These are phyloP conservation scores for Prinsepia uniflora DNA, from an alignment of 306 rosid species.

Conservation along the genomic window DNA sequence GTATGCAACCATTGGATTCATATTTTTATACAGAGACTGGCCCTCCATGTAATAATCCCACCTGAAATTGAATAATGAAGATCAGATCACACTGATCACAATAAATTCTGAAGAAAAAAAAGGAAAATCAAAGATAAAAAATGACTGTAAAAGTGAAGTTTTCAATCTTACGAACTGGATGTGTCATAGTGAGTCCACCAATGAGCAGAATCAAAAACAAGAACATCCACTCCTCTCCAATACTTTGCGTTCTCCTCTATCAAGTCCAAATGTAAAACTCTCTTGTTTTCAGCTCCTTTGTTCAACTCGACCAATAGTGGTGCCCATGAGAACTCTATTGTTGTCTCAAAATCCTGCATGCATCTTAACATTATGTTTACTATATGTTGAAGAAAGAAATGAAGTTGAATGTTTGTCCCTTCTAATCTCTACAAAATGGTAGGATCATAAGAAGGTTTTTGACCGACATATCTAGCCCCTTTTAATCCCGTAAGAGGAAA, in stretches of 20 bases:
- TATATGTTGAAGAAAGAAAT: neutral
- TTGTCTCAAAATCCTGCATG: conserved; percentile 72
- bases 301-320: conserved; percentile 82
- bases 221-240: conserved; percentile 89
- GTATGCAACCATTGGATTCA: conserved; percentile 96
- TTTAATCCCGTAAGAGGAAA: no score
- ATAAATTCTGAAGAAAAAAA: neutral
- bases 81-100: neutral
- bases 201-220: conserved; percentile 94
- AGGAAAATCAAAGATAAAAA: conserved; percentile 2
- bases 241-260: conserved; percentile 91
- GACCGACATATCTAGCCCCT: no score
- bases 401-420: no score
- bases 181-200: conserved; percentile 98
- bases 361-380: neutral
- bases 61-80: conserved; percentile 35
- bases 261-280: conserved; percentile 73
- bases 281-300: conserved; percentile 56
- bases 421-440: no score
- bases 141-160: conserved; percentile 4
- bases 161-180: conserved; percentile 63
- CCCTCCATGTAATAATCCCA: conserved; percentile 98
- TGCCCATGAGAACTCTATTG: conserved; percentile 92
- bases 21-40: conserved; percentile 34
- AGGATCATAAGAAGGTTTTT: no score